Conservation (phyloP, 495 filamentous ascomycete genomes). For the Gamarada debralockiae region DNA sequence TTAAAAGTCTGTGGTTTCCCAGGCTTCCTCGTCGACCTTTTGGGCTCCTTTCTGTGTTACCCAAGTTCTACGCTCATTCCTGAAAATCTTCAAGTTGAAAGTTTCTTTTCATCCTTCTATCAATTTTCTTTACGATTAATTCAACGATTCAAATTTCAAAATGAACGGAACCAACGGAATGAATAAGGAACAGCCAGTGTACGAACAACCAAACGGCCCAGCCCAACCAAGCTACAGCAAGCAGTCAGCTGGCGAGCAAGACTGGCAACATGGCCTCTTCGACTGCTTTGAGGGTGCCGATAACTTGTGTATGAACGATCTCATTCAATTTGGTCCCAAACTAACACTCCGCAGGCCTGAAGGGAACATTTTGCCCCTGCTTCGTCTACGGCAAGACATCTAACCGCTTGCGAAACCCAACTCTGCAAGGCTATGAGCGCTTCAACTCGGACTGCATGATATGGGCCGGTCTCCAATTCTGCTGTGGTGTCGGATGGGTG, state of each 20-base stretch:
- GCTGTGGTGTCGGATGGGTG: constrained; percentile 34
- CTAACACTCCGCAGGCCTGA: constrained; percentile 27
- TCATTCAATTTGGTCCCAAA: not conserved
- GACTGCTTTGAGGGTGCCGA: constrained; percentile 31
- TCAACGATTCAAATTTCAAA: not conserved
- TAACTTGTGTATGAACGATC: constrained; percentile 20
- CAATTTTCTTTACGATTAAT: not conserved
- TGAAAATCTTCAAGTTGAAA: not conserved
- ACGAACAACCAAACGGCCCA: not conserved
- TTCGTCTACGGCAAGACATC: constrained; percentile 48
- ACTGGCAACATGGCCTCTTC: constrained; percentile 35
- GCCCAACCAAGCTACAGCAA: constrained; percentile 4
- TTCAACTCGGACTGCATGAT: constrained; percentile 39
- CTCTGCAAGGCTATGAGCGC: constrained; percentile 37
- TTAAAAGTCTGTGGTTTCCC: no score
- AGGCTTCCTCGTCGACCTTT: no score
- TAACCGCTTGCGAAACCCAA: constrained; percentile 41
- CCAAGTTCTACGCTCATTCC: no score
- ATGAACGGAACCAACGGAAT: not conserved
- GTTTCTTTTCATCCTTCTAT: not conserved
- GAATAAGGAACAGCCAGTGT: not conserved
- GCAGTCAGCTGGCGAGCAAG: constrained; percentile 12
- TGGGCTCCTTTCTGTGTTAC: no score
- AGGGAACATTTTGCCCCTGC: constrained; percentile 49
- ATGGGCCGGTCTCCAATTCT: constrained; percentile 2